phyloP scores from a whole-genome alignment of 306 rosid genomes.

The Corylus heterophylla region DNA sequence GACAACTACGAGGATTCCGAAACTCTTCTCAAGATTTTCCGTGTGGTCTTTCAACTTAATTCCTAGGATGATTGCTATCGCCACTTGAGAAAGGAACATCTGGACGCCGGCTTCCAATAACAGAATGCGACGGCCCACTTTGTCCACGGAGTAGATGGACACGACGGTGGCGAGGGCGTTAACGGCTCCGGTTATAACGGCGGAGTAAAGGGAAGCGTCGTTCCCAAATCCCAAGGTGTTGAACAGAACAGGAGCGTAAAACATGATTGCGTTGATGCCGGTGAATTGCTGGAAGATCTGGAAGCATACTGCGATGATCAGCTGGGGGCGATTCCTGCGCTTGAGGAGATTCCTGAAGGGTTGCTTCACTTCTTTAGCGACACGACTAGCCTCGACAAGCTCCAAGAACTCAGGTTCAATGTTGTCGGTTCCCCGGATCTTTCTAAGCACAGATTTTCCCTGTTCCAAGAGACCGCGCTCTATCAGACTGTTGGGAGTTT shows the following conservation, averaged over 20 bases:
- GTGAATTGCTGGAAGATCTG: slow-evolving; percentile 92
- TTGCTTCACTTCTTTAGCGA: slow-evolving; percentile 67
- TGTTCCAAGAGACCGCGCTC: slow-evolving; percentile 81
- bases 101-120: slow-evolving; percentile 76
- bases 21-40: slow-evolving; percentile 29
- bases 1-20: slow-evolving; percentile 57
- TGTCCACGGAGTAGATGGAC: slow-evolving; percentile 75
- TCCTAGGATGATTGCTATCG: slow-evolving; percentile 60
- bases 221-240: slow-evolving; percentile 61
- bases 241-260: slow-evolving; percentile 82
- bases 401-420: slow-evolving; percentile 77
- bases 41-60: slow-evolving; percentile 52
- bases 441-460: slow-evolving; percentile 65
- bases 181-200: slow-evolving; percentile 76
- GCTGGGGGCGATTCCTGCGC: slow-evolving; percentile 70
- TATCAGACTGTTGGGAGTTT: slow-evolving; percentile 84
- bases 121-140: slow-evolving; percentile 58
- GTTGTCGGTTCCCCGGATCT: slow-evolving; percentile 70
- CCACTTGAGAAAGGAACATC: slow-evolving; percentile 71
- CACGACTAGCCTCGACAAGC: slow-evolving; percentile 71
- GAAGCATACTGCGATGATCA: slow-evolving; percentile 62
- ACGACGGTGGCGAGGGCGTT: slow-evolving; percentile 66
- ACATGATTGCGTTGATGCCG: slow-evolving; percentile 95
- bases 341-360: slow-evolving; percentile 73
- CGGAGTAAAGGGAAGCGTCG: slow-evolving; percentile 74